A percentile compares a stretch with the other conserved stretches of the same genome.
These are phyloP conservation scores for Colletotrichum australisinense DNA, from an alignment of 2,329 filamentous ascomycete genomes.

Conservation along the genomic window DNA sequence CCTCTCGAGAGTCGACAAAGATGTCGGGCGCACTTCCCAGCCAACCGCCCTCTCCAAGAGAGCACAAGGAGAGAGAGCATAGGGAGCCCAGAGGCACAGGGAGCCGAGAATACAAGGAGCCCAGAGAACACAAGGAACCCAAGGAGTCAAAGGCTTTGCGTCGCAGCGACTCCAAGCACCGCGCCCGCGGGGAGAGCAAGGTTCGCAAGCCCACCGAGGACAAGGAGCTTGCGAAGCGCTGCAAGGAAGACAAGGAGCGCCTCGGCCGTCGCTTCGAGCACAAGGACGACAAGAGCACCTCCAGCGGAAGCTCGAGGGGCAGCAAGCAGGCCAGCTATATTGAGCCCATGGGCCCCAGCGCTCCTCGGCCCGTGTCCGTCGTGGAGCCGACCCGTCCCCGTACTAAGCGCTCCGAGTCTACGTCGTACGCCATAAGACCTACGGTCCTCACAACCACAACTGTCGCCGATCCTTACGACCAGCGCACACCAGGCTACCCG, in stretches of 20 bases:
- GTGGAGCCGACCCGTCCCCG: background rate
- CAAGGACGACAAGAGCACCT: constrained; percentile 43
- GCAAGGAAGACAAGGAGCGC: constrained; percentile 49
- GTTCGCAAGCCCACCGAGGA: constrained; percentile 39
- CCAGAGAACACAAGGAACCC: background rate
- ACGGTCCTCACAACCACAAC: constrained; percentile 14
- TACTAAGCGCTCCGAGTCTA: constrained; percentile 16
- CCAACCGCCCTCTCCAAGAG: constrained; percentile 37
- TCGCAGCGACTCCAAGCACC: constrained; percentile 38
- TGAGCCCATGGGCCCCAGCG: constrained; percentile 30
- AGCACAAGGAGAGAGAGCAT: background rate
- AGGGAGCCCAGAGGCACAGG: background rate
- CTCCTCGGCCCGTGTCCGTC: constrained; percentile 8
- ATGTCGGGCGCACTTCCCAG: constrained; percentile 42
- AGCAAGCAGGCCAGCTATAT: constrained; percentile 45
- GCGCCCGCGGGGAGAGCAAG: constrained; percentile 43
- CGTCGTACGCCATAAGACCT: constrained; percentile 14
- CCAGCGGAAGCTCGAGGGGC: constrained; percentile 28
- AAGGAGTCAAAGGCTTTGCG: constrained; percentile 39
- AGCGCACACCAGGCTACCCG: constrained; percentile 40
- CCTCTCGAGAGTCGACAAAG: constrained; percentile 37
- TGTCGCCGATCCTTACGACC: constrained; percentile 39
- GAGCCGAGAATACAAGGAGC: background rate
- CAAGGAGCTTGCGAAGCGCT: constrained; percentile 37
- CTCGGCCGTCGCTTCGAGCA: constrained; percentile 50